Evolutionary conservation across 805 yeast species (phyloP), one percentile per base, ranked within the genome.

Genomic region (Starmerella stigmatis): DNA sequence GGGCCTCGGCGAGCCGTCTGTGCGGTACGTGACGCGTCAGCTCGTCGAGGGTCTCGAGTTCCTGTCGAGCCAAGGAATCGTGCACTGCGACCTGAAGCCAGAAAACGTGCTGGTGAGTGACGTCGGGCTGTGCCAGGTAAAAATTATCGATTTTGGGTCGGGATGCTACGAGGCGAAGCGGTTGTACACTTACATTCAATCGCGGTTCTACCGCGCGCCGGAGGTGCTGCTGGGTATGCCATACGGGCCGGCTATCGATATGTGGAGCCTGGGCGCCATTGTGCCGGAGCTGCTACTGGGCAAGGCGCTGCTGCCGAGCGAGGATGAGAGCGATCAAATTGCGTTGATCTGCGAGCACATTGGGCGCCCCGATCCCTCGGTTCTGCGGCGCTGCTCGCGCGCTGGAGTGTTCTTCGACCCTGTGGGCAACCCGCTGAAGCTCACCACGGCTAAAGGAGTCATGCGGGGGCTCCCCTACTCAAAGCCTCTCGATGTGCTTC

Each of bases 221-320:
- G 99, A 92, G 64, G 73, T 92, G 49, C 83, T 92, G 59, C 78
- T 92, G 45, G 98, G 98, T 2, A 76, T 88, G 48, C 73, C 79
- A 30, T 92, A 92, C 63, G 77, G 94, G 4, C 80, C 94, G 3
- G 84, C 86, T 59, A 89, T 92, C 48, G 99, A 92, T 63, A 81
- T 88, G 57, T 92, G 99, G 99, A 95, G 96, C 15, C 69, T 89
- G 48, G 99, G 97, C 1, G 89, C 98, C 68, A 95, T 92, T 28
- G 67, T 92, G 49, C 96, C 96, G 12, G 98, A 92, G 65, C 79
- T 92, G 84, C 72, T 81, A 46, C 73, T 86, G 51, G 96, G 96
- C 13, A 79, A 77, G 60, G 94, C 97, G 1, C 77, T 92, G n/a
- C 92, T 92, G 68, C 95, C 88, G 64, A 97, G 98, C 37, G 84